Base-by-base conservation (phyloP, 306 rosid species). In the Acacia melanoxylon region DNA sequence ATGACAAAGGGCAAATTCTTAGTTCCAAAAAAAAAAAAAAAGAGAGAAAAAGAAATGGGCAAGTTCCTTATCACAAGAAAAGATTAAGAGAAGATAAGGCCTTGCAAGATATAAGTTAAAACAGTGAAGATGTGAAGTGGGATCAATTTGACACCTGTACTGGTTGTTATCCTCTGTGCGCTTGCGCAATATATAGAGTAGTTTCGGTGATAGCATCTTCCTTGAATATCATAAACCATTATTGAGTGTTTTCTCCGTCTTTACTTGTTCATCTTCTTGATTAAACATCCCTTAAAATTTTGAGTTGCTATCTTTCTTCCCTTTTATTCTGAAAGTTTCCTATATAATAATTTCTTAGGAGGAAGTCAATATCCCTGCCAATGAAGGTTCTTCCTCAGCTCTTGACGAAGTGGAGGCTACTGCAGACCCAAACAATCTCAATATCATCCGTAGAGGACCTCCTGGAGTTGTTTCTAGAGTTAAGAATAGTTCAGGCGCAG, bases 381-480 rank as follows among this genome's bases (percentile, higher is more conserved):
- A 45, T 25, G 88, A 72, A 35, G 88, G 89, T 37, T 27, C 87
- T 46, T 67, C 86, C 17, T 46, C 84, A 75, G 83, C 90, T 58
- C 83, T 91, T 45, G 79, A 75, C 68, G 72, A 82, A 81, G 91
- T 86, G 87, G 82, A 88, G 70, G 97, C 92, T 31, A 91, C 97
- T 13, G 86, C 5, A 13, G 88, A 91, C 70, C 85, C 93, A 20
- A 83, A 83, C 69, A 94, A 88, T 29, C 78, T 46, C 40, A 86
- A 78, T 84, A 33, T 93, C 24, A 86, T 93, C 9, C 91, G 97
- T 16, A 86, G 86, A 87, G 98, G 98, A 86, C 89, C 92, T 14
- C 97, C 90, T 74, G n/a, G n/a, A n/a, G n/a, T n/a, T n/a, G n/a
- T n/a, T n/a, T n/a, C n/a, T n/a, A n/a, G 86, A 87, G 97, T 91